A percentile compares a stretch with the other conserved stretches of the same genome.
Evolutionary conservation across 306 rosid genomes (phyloP).

Genomic region (Albizia julibrissin): DNA sequence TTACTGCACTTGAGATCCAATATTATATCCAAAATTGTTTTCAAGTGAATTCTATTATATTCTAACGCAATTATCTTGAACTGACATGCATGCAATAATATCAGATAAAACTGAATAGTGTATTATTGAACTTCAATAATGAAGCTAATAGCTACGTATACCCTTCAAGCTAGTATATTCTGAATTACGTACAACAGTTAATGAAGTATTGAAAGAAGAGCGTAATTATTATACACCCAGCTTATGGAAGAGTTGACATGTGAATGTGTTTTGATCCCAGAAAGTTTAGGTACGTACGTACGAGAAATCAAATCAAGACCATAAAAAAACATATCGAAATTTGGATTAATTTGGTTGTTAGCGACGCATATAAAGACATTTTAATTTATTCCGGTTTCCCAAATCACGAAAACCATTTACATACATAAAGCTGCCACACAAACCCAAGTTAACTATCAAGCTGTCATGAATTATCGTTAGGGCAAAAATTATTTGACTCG

Average conservation of each 20-base stretch:
- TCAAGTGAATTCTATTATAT: no score
- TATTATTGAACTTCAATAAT: no score
- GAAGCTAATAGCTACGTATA: no score
- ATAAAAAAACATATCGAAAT: conserved; percentile 27
- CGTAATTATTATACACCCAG: neutral
- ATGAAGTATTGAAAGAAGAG: neutral
- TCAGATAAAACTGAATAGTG: no score
- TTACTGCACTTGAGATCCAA: no score
- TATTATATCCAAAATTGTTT: no score
- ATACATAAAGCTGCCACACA: conserved; percentile 10
- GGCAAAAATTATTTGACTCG: conserved; percentile 17
- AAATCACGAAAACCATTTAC: conserved; percentile 19
- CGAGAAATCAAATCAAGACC: neutral
- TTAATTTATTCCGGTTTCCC: conserved; percentile 11
- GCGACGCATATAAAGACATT: conserved; percentile 14
- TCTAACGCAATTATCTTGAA: no score
- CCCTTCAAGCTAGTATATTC: no score
- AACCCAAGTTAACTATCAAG: neutral
- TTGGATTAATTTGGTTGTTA: neutral
- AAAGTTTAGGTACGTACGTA: neutral
- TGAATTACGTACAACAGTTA: no score
- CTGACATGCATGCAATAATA: no score
- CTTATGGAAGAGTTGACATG: neutral
- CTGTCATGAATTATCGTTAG: neutral
- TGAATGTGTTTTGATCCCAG: conserved; percentile 1